Conservation (phyloP, 2,329 filamentous ascomycete species). For the Colletotrichum liaoningense region DNA sequence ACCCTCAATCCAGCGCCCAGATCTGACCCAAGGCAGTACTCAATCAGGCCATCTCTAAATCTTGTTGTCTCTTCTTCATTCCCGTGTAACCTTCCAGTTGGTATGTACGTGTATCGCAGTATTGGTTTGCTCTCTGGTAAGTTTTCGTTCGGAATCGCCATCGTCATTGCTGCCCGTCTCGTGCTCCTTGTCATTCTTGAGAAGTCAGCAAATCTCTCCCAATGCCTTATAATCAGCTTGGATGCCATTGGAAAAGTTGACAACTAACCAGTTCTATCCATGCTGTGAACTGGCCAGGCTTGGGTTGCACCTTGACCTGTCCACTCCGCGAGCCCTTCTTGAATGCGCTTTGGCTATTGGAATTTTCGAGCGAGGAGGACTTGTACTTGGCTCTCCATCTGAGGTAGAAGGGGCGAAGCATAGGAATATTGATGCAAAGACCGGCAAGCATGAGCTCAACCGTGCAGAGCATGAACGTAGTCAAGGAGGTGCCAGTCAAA, state of each 20-base stretch:
- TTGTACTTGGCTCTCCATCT: slow-evolving; percentile 47
- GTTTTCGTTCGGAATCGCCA: slow-evolving; percentile 39
- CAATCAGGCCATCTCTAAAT: neutral
- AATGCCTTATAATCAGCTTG: neutral
- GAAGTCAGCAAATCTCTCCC: neutral
- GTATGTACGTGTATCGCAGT: slow-evolving; percentile 37
- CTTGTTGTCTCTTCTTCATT: neutral
- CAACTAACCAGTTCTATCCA: slow-evolving; percentile 36
- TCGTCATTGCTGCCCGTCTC: slow-evolving; percentile 37
- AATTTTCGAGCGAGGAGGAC: slow-evolving; percentile 43
- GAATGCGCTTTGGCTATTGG: slow-evolving; percentile 30
- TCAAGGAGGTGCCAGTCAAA: slow-evolving; percentile 53
- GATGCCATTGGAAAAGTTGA: neutral
- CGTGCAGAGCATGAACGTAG: slow-evolving; percentile 52
- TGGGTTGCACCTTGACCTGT: slow-evolving; percentile 16
- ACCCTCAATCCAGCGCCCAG: no score
- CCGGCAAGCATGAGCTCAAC: slow-evolving; percentile 54
- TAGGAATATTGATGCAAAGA: slow-evolving; percentile 54
- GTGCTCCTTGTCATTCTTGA: slow-evolving; percentile 39
- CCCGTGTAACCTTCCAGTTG: slow-evolving; percentile 33
- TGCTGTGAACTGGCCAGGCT: slow-evolving; percentile 20
- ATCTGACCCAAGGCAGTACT: no score
- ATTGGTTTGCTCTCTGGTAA: slow-evolving; percentile 30
- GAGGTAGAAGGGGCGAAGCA: slow-evolving; percentile 51
- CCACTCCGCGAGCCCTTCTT: slow-evolving; percentile 23